A percentile compares a stretch with the other conserved stretches of the same genome.
These are phyloP conservation scores for Trichoderma citrinoviride DNA, from an alignment of 2,329 filamentous ascomycete genomes.

Conservation along the genomic window DNA sequence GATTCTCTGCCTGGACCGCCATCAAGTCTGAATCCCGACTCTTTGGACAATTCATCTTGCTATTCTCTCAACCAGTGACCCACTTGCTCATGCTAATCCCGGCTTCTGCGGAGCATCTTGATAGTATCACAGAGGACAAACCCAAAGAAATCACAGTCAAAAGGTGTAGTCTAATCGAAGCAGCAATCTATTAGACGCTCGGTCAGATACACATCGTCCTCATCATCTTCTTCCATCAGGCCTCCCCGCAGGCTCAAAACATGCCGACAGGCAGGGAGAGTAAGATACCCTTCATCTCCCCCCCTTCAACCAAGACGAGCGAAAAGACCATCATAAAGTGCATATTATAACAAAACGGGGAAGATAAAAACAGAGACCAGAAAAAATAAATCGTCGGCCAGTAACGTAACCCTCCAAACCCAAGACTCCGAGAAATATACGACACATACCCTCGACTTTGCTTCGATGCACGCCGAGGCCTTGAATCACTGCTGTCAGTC, in stretches of 20 bases:
- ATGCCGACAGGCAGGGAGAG: slow-evolving; percentile 2
- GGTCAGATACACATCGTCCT: slow-evolving; percentile 20
- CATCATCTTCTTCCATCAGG: slow-evolving; percentile 10
- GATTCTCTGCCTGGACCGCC: neutral
- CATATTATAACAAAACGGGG: slow-evolving; percentile 26
- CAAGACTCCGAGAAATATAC: slow-evolving; percentile 43
- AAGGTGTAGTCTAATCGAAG: slow-evolving; percentile 20
- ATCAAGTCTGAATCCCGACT: neutral
- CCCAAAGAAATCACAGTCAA: neutral
- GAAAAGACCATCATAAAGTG: slow-evolving; percentile 19
- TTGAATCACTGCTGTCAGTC: slow-evolving; percentile 30
- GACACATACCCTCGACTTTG: slow-evolving; percentile 31
- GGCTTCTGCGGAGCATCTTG: neutral
- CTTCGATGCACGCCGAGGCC: slow-evolving; percentile 28
- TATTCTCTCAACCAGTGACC: neutral
- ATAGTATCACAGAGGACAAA: neutral
- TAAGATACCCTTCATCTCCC: neutral
- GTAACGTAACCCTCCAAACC: slow-evolving; percentile 38
- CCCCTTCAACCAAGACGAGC: slow-evolving; percentile 8
- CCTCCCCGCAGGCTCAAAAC: neutral
- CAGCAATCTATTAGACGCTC: slow-evolving; percentile 33
- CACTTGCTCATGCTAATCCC: neutral
- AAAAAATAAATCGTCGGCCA: slow-evolving; percentile 40
- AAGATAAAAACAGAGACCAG: slow-evolving; percentile 25
- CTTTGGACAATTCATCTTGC: neutral